Conservation (phyloP, 257 asterid genomes). For the Nicotiana sylvestris region DNA sequence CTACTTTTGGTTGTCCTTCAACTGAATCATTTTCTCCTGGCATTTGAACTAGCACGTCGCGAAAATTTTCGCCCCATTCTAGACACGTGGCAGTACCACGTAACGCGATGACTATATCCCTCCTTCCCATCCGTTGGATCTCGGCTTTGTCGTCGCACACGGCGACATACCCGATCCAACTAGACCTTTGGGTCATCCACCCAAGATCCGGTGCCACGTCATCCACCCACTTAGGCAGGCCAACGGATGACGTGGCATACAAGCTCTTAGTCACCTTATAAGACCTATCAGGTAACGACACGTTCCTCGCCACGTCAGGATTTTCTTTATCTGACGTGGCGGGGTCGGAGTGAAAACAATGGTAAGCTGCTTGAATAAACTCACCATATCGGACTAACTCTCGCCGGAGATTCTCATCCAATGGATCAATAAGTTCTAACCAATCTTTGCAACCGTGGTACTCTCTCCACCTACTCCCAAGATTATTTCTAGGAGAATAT, state of each 20-base stretch:
- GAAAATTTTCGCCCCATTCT: constrained; percentile 79
- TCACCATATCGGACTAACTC: constrained; percentile 83
- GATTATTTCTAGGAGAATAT: constrained; percentile 68
- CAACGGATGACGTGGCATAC: constrained; percentile 71
- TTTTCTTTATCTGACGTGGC: constrained; percentile 42
- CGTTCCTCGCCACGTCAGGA: constrained; percentile 37
- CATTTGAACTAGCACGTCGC: constrained; percentile 55
- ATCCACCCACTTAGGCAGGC: constrained; percentile 81
- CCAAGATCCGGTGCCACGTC: constrained; percentile 83
- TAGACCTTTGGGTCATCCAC: constrained; percentile 92
- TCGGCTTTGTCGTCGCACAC: constrained; percentile 71
- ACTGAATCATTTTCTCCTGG: constrained; percentile 16
- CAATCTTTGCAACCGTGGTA: constrained; percentile 83
- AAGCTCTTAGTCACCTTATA: constrained; percentile 73
- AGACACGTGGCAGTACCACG: constrained; percentile 96
- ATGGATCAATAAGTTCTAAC: constrained; percentile 83
- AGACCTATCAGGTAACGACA: constrained; percentile 58
- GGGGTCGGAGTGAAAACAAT: constrained; percentile 63
- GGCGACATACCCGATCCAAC: constrained; percentile 89
- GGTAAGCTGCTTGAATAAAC: constrained; percentile 93
- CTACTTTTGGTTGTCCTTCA: constrained; percentile 44
- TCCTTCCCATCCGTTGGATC: constrained; percentile 83
- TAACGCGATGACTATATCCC: constrained; percentile 77
- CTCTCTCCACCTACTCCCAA: constrained; percentile 70
- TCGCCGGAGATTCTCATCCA: constrained; percentile 91